Percentiles rank a stretch among this genome's conserved stretches.
Conservation (phyloP, 1,284 basidiomycete species). For the Porodaedalea pini region DNA sequence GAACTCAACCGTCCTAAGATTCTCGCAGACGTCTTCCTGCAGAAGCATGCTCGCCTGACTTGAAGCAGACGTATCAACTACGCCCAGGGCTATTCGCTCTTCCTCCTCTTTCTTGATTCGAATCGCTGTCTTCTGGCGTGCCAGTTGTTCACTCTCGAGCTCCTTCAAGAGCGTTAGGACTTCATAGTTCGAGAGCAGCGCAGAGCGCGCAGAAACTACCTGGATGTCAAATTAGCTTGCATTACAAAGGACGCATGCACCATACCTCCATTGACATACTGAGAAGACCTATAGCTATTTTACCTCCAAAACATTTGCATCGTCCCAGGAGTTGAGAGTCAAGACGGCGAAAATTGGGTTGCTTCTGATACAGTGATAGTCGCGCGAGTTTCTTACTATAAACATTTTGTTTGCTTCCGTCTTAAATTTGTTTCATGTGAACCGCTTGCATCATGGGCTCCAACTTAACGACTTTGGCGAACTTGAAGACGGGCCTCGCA, state of each 20-base stretch:
- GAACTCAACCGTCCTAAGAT: slow-evolving; percentile 84
- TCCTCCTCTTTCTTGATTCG: slow-evolving; percentile 74
- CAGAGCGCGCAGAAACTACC: slow-evolving; percentile 76
- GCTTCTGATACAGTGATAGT: too few species aligned
- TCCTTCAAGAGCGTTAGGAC: slow-evolving; percentile 77
- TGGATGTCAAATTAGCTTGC: slow-evolving; percentile 30
- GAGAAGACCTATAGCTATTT: too few species aligned
- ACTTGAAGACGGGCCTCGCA: too few species aligned
- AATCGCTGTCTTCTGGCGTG: slow-evolving; percentile 57
- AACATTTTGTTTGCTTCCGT: too few species aligned
- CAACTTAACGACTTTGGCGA: too few species aligned
- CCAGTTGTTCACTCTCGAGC: slow-evolving; percentile 70
- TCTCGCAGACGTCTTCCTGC: slow-evolving; percentile 62
- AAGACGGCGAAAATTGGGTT: too few species aligned
- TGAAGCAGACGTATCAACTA: slow-evolving; percentile 28
- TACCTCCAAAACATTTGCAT: neutral
- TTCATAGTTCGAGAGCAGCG: slow-evolving; percentile 83
- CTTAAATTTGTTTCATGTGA: too few species aligned
- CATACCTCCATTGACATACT: slow-evolving; percentile 18
- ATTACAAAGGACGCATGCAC: neutral
- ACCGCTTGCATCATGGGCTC: too few species aligned
- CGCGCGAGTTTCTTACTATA: too few species aligned
- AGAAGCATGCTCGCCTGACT: slow-evolving; percentile 1
- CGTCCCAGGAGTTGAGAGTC: neutral
- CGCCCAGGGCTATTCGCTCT: slow-evolving; percentile 29